A percentile compares a stretch with the other conserved stretches of the same genome.
Evolutionary conservation across 257 asterid genomes (phyloP).

Genomic region (Ilex asprella): DNA sequence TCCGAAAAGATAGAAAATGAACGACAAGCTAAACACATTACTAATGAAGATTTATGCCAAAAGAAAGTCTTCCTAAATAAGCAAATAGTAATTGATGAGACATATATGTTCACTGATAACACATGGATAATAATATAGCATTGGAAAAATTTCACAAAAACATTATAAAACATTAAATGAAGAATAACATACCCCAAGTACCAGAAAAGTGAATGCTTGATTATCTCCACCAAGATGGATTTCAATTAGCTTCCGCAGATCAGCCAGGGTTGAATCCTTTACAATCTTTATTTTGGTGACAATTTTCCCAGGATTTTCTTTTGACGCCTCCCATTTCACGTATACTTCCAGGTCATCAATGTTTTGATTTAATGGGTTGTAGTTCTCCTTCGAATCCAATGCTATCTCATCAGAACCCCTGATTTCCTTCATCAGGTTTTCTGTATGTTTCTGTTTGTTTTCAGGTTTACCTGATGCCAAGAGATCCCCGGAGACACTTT

Average conservation of each 20-base stretch:
- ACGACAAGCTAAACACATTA: too few species aligned
- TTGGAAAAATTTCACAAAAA: neutral
- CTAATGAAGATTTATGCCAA: too few species aligned
- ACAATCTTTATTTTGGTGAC: conserved; percentile 51
- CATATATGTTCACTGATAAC: neutral
- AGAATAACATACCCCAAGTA: conserved; percentile 35
- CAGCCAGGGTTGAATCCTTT: conserved; percentile 71
- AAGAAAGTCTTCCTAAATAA: too few species aligned
- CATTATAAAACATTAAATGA: neutral
- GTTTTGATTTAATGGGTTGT: conserved; percentile 21
- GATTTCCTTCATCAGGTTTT: conserved; percentile 9
- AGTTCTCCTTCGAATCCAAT: conserved; percentile 35
- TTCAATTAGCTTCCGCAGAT: conserved; percentile 72
- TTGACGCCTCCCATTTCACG: conserved; percentile 82
- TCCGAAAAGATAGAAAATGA: too few species aligned
- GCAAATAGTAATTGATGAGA: neutral
- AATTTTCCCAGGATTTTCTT: conserved; percentile 63
- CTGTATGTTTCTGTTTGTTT: conserved; percentile 7
- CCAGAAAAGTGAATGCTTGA: conserved; percentile 57
- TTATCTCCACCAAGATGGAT: conserved; percentile 54
- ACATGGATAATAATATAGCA: too few species aligned
- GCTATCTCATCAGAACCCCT: conserved; percentile 14
- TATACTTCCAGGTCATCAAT: conserved; percentile 36
- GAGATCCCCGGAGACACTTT: conserved; percentile 13
- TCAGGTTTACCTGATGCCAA: conserved; percentile 11